These are phyloP conservation scores for Aspergillus hortae DNA, from an alignment of 2,329 filamentous ascomycete species.

Conservation along the genomic window DNA sequence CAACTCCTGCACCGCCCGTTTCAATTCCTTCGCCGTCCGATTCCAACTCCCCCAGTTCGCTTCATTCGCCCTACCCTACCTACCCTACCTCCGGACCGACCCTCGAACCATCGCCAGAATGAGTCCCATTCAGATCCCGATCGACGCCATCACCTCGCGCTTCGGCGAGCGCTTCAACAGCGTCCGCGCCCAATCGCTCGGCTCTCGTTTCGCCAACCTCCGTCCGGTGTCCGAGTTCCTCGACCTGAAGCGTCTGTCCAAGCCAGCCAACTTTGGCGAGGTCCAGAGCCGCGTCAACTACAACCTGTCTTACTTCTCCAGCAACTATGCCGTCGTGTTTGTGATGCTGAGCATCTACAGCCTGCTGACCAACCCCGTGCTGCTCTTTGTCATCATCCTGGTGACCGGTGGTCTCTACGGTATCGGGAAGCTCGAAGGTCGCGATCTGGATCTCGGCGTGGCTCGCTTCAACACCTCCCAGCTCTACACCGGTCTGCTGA, in stretches of 20 bases:
- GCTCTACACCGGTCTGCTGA: conserved; percentile 83
- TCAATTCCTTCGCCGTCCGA: not conserved
- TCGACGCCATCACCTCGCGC: conserved; percentile 86
- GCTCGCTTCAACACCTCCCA: conserved; percentile 84
- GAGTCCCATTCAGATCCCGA: conserved; percentile 86
- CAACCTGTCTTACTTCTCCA: conserved; percentile 95
- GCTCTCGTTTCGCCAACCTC: conserved; percentile 85
- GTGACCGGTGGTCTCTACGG: conserved; percentile 83
- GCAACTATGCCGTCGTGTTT: conserved; percentile 95
- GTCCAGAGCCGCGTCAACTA: conserved; percentile 92
- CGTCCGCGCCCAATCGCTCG: conserved; percentile 73
- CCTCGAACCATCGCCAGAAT: conserved; percentile 47
- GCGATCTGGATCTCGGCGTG: conserved; percentile 80
- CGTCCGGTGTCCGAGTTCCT: conserved; percentile 89
- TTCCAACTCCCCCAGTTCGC: not conserved
- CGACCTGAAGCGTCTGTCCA: conserved; percentile 91
- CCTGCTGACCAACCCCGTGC: conserved; percentile 77
- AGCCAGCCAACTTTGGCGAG: conserved; percentile 86
- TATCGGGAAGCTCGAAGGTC: conserved; percentile 84
- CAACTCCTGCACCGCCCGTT: not conserved
- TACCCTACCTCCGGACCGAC: not conserved
- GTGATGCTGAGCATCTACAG: conserved; percentile 95
- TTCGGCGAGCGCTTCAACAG: conserved; percentile 87
- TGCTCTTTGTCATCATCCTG: conserved; percentile 90
- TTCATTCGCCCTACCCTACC: not conserved